Evolutionary conservation across 192 early-diverging fungal species (phyloP).

Genomic region (Ambispora gerdemannii): DNA sequence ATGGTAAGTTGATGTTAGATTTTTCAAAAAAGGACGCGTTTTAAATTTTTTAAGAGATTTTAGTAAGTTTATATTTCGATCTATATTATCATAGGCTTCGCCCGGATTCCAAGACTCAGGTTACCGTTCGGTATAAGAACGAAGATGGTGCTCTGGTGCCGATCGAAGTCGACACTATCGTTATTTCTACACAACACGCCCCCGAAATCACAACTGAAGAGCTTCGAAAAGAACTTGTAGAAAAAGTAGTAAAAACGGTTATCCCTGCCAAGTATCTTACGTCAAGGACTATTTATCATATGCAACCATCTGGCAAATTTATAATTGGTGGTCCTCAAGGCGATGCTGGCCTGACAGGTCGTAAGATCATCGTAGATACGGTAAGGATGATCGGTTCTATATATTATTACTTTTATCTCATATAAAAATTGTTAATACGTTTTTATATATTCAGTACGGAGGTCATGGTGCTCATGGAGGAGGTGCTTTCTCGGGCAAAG

Average conservation of each 20-base stretch:
- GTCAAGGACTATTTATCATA: slow-evolving; percentile 88
- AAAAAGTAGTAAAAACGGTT: slow-evolving; percentile 89
- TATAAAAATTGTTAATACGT: background rate
- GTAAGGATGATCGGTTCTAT: background rate
- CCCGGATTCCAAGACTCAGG: slow-evolving; percentile 99
- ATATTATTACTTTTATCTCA: background rate
- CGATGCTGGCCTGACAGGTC: slow-evolving; percentile 98
- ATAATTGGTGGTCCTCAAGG: slow-evolving; percentile 99
- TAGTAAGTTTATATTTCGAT: background rate
- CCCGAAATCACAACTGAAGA: slow-evolving; percentile 82
- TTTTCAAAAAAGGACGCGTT: background rate
- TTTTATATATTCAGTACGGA: slow-evolving; percentile 56
- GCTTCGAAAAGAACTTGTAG: slow-evolving; percentile 82
- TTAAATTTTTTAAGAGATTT: background rate
- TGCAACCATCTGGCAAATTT: slow-evolving; percentile 98
- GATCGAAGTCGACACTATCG: slow-evolving; percentile 93
- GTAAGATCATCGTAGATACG: slow-evolving; percentile 73
- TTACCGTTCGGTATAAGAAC: slow-evolving; percentile 98
- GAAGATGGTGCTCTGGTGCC: slow-evolving; percentile 93
- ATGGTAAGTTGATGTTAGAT: slow-evolving; percentile 50
- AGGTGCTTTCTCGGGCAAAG: slow-evolving; percentile 99
- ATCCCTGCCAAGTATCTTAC: slow-evolving; percentile 89
- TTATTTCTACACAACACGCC: slow-evolving; percentile 96
- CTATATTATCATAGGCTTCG: slow-evolving; percentile 53
- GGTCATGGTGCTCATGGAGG: slow-evolving; percentile 92